phyloP scores from a whole-genome alignment of 139 green algal genomes.

The Pleodorina starrii region DNA sequence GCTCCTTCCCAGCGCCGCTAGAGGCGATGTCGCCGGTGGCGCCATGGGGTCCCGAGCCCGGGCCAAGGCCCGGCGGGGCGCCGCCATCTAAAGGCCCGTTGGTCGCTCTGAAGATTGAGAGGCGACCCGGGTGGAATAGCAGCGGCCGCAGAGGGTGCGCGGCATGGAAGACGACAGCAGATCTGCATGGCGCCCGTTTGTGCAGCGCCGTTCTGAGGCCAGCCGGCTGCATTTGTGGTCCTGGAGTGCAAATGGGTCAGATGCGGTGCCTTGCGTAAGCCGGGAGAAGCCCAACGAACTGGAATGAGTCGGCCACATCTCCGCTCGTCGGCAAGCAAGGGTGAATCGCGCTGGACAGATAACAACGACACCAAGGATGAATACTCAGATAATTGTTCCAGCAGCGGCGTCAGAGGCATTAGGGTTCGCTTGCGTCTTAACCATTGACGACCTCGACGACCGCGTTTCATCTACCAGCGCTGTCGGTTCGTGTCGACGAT shows the following conservation, averaged over 20 bases:
- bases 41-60: neutral
- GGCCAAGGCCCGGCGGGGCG: too few relatives aligned
- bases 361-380: too few relatives aligned
- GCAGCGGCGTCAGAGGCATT: neutral
- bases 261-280: neutral
- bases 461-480: too few relatives aligned
- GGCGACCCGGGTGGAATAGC: neutral
- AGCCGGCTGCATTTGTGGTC: neutral
- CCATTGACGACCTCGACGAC: too few relatives aligned
- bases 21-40: too few relatives aligned
- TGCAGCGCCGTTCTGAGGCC: neutral
- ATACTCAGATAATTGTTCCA: too few relatives aligned
- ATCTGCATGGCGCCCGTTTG: neutral
- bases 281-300: neutral
- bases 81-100: neutral
- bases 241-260: constrained; percentile 1
- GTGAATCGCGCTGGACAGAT: too few relatives aligned
- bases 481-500: too few relatives aligned
- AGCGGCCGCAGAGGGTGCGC: neutral
- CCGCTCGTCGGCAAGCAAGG: too few relatives aligned
- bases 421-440: neutral
- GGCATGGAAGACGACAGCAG: neutral
- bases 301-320: too few relatives aligned
- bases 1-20: too few relatives aligned
- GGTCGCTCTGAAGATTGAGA: neutral